A percentile compares a stretch with the other conserved stretches of the same genome.
phyloP scores from a whole-genome alignment of 768 basidiomycete species.

The Roridomyces roridus region DNA sequence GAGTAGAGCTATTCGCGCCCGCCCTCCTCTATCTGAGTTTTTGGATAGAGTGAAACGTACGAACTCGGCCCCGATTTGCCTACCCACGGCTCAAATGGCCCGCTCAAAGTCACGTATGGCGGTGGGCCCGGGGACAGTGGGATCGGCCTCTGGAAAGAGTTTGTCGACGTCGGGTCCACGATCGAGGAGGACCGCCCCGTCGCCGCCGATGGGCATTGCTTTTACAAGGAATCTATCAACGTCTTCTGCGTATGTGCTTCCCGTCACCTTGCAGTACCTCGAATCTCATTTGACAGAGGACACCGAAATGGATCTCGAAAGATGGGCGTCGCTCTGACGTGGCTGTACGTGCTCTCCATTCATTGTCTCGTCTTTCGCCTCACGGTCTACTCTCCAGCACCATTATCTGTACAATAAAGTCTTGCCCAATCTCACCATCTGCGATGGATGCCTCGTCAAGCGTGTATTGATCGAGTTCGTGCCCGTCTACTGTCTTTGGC shows the following conservation, averaged over 20 bases:
- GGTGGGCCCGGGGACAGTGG: no score
- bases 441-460: conserved; percentile 28
- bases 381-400: conserved; percentile 34
- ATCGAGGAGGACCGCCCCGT: neutral
- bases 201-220: neutral
- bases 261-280: neutral
- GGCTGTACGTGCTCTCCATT: no score
- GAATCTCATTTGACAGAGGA: no score
- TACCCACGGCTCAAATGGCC: no score
- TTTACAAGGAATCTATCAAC: neutral
- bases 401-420: no score
- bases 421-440: conserved; percentile 28
- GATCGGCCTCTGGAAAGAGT: conserved; percentile 7
- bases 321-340: conserved; percentile 1
- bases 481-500: no score
- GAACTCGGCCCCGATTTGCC: no score
- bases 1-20: no score
- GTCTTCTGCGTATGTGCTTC: conserved; percentile 19
- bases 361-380: no score
- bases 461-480: conserved; percentile 33
- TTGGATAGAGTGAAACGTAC: no score
- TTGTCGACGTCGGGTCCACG: conserved; percentile 1
- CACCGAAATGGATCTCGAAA: conserved; percentile 4
- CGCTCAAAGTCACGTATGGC: no score
- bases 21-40: no score